Conservation (phyloP, 2,329 filamentous ascomycete species). For the Colletotrichum eremochloae region DNA sequence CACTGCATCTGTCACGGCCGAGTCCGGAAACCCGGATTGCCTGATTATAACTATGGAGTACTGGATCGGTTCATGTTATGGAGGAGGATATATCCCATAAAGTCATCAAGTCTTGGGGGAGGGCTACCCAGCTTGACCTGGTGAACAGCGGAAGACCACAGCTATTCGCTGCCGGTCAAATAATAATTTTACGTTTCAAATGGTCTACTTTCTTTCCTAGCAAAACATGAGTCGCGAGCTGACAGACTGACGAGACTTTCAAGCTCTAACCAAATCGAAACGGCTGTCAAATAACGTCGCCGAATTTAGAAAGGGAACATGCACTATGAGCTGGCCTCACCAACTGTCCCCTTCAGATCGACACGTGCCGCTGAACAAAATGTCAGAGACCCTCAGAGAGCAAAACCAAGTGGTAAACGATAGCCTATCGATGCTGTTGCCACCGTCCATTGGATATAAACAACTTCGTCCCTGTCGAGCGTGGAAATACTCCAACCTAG, state of each 20-base stretch:
- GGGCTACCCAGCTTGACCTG: not conserved
- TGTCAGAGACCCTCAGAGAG: no score
- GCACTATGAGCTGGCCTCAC: not conserved
- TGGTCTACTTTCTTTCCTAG: not conserved
- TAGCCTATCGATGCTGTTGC: no score
- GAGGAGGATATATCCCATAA: conserved; percentile 40
- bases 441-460: no score
- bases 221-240: not conserved
- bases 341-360: not conserved
- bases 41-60: conserved; percentile 13
- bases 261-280: not conserved
- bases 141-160: not conserved
- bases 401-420: no score
- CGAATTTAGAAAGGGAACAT: not conserved
- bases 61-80: not conserved
- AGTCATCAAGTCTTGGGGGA: not conserved
- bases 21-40: not conserved
- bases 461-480: no score
- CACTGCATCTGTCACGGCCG: not conserved
- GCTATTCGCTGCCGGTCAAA: not conserved
- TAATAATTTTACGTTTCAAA: conserved; percentile 16
- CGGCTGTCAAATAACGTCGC: not conserved
- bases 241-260: not conserved
- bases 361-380: not conserved
- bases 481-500: no score